A percentile compares a stretch with the other conserved stretches of the same genome.
Evolutionary conservation across 805 yeast species (phyloP).

Genomic region (Candida nanaspora): DNA sequence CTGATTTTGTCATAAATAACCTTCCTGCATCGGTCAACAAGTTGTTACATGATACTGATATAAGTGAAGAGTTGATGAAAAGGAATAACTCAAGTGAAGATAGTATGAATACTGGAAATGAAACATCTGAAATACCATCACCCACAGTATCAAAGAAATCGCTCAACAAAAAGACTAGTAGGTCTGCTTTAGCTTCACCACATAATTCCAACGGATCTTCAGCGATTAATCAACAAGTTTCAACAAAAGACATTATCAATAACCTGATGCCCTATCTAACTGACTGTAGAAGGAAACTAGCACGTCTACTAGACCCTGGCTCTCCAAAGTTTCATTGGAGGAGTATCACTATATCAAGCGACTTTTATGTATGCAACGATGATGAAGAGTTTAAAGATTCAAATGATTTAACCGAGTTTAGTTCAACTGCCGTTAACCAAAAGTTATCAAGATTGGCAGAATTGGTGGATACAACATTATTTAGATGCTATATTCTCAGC

Average conservation of each 20-base stretch:
- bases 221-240: not conserved
- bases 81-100: not conserved
- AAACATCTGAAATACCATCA: too few species aligned
- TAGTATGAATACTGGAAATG: not conserved
- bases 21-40: constrained; percentile 29
- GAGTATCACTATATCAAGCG: constrained; percentile 33
- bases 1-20: constrained; percentile 39
- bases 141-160: too few species aligned
- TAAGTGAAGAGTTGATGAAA: not conserved
- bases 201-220: not conserved
- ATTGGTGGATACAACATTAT: constrained; percentile 70
- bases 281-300: constrained; percentile 44
- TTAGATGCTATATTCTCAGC: constrained; percentile 63
- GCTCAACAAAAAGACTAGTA: not conserved
- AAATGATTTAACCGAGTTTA: too few species aligned
- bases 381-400: too few species aligned
- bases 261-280: constrained; percentile 41
- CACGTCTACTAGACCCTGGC: constrained; percentile 31
- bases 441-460: constrained; percentile 31
- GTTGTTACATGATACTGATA: constrained; percentile 5
- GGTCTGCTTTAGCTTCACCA: not conserved
- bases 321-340: constrained; percentile 36
- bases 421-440: too few species aligned
- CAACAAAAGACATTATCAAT: constrained; percentile 8
- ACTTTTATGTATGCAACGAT: constrained; percentile 26